A percentile compares a stretch with the other conserved stretches of the same genome.
Conservation (phyloP, 805 yeast species). For the Vanderwaltozyma verrucispora region DNA sequence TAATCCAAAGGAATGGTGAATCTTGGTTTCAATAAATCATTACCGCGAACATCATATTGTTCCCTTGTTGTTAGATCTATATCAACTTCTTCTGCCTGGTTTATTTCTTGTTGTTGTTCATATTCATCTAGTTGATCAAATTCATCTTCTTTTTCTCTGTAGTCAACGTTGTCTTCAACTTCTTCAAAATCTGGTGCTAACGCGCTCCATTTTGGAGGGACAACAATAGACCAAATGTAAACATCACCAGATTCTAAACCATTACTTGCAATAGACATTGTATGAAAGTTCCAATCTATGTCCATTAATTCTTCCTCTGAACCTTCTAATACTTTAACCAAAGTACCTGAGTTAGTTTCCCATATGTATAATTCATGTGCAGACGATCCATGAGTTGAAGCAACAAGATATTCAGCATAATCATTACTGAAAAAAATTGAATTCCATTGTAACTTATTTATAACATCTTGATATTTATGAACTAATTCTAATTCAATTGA, state of each 20-base stretch:
- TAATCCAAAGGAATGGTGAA: conserved; percentile 50
- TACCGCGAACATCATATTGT: conserved; percentile 61
- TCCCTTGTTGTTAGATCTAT: conserved; percentile 64
- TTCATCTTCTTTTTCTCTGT: conserved; percentile 83
- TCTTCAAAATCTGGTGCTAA: conserved; percentile 94
- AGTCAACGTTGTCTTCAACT: conserved; percentile 82
- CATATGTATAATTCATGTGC: conserved; percentile 85
- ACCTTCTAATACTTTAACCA: conserved; percentile 82
- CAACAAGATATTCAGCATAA: conserved; percentile 74
- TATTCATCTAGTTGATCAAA: conserved; percentile 71
- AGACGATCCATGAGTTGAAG: conserved; percentile 71
- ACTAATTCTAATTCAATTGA: conserved; percentile 47
- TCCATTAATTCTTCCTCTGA: conserved; percentile 75
- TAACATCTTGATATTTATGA: conserved; percentile 83
- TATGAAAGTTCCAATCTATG: conserved; percentile 74
- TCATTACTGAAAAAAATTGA: conserved; percentile 62
- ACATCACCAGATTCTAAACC: conserved; percentile 80
- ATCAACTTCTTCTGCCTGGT: conserved; percentile 48
- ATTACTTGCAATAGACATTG: conserved; percentile 68
- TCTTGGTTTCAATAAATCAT: conserved; percentile 37
- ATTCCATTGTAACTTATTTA: conserved; percentile 84
- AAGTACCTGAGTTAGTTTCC: conserved; percentile 85
- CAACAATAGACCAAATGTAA: conserved; percentile 69
- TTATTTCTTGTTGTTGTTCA: conserved; percentile 47
- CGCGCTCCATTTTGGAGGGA: conserved; percentile 94